phyloP scores from a whole-genome alignment of 371 early-diverging fungal genomes.

The Neoconidiobolus thromboides region DNA sequence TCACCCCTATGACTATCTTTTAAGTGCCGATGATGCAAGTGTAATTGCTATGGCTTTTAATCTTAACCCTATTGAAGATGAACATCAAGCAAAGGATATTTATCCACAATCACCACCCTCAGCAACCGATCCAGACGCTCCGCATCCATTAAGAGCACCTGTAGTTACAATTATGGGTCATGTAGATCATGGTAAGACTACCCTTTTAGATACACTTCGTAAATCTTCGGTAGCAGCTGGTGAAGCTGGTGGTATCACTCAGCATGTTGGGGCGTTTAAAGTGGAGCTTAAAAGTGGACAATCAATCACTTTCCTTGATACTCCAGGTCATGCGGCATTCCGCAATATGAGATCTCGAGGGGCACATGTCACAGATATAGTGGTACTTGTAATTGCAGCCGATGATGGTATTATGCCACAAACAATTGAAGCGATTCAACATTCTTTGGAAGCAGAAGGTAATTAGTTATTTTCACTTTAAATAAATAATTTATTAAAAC shows the following conservation, averaged over 20 bases:
- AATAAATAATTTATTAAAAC: neutral
- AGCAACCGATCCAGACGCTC: constrained; percentile 23
- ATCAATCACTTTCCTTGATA: constrained; percentile 85
- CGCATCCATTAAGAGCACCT: constrained; percentile 59
- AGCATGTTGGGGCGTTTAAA: constrained; percentile 89
- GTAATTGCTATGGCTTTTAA: constrained; percentile 69
- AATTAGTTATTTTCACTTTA: neutral
- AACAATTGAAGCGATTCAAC: constrained; percentile 85
- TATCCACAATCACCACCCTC: constrained; percentile 14
- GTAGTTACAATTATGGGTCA: constrained; percentile 98
- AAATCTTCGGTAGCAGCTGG: constrained; percentile 77
- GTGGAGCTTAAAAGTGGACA: constrained; percentile 19
- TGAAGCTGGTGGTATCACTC: constrained; percentile 96
- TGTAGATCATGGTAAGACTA: constrained; percentile 99
- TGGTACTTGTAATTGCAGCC: constrained; percentile 87
- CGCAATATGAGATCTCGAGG: constrained; percentile 86
- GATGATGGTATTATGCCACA: constrained; percentile 97
- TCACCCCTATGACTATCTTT: constrained; percentile 42
- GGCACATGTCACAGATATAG: constrained; percentile 83
- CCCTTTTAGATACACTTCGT: constrained; percentile 82
- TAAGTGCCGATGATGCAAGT: constrained; percentile 65
- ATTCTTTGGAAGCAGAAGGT: constrained; percentile 60
- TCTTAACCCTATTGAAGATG: constrained; percentile 49
- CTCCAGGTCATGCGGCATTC: constrained; percentile 94
- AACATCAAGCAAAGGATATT: constrained; percentile 29